Conservation (phyloP, 805 yeast genomes). For the Wickerhamomyces mucosus region DNA sequence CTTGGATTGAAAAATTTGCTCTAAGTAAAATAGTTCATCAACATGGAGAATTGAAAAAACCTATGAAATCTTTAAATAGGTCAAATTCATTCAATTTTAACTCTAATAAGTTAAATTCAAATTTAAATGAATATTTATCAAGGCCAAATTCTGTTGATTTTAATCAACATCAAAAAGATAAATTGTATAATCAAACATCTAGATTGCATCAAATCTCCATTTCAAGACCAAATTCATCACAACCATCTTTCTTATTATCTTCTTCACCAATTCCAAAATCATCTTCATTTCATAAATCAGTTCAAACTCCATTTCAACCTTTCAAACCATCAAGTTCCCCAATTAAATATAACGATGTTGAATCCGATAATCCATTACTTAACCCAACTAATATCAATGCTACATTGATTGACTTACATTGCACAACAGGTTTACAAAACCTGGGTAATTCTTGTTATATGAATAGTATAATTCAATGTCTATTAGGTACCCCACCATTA, state of each 20-base stretch:
- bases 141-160: constrained; percentile 13
- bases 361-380: constrained; percentile 1
- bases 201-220: background rate
- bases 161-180: constrained; percentile 1
- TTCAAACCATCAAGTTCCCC: constrained; percentile 1
- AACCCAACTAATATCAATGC: background rate
- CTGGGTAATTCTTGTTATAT: constrained; percentile 90
- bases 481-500: constrained; percentile 63
- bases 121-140: constrained; percentile 11
- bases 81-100: constrained; percentile 2
- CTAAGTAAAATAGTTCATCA: constrained; percentile 11
- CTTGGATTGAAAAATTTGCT: constrained; percentile 26
- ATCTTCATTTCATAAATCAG: constrained; percentile 4
- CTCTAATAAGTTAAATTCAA: too few relatives aligned
- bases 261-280: constrained; percentile 5
- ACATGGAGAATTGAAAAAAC: constrained; percentile 10
- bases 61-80: constrained; percentile 5
- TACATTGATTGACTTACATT: constrained; percentile 13
- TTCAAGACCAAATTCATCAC: constrained; percentile 2
- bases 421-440: constrained; percentile 66
- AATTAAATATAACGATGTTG: background rate
- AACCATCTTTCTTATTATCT: constrained; percentile 5
- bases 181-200: too few relatives aligned
- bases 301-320: constrained; percentile 2
- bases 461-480: constrained; percentile 85